Percentiles rank a stretch among this genome's conserved stretches.
Conservation (phyloP, 257 asterid genomes). For the Mitragyna speciosa region DNA sequence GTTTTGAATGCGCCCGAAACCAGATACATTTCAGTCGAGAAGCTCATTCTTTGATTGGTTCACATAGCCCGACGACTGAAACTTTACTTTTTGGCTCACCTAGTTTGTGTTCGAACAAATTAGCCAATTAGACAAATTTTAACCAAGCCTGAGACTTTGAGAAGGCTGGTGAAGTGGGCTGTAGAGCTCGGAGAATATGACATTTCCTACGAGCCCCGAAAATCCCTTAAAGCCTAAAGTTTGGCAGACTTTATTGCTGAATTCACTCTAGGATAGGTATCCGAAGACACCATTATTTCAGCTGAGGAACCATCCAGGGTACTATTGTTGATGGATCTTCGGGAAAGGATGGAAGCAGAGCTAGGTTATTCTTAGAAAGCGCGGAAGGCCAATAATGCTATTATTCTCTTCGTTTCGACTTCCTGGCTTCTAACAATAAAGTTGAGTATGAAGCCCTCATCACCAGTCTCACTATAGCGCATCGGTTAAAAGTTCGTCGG, state of each 20-base stretch:
- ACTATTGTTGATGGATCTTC: neutral
- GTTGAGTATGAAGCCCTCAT: no score
- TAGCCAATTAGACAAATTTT: neutral
- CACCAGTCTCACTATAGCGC: no score
- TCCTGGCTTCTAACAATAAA: no score
- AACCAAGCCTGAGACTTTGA: neutral
- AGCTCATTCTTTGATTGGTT: neutral
- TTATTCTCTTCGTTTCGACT: neutral
- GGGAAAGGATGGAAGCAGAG: neutral
- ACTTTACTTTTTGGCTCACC: neutral
- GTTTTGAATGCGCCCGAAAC: neutral
- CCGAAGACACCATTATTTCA: fast-evolving
- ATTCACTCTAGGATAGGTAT: no score
- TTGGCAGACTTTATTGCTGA: neutral
- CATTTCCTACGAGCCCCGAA: neutral
- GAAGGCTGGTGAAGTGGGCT: neutral
- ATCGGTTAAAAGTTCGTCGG: neutral
- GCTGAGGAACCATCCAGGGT: neutral
- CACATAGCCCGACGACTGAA: neutral
- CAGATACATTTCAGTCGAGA: neutral
- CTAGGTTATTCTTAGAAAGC: neutral
- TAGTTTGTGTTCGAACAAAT: neutral
- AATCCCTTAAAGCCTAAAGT: neutral
- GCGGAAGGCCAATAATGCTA: no score
- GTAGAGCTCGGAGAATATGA: neutral